phyloP scores from a whole-genome alignment of 495 filamentous ascomycete genomes.

The Daldinia caldariorum region DNA sequence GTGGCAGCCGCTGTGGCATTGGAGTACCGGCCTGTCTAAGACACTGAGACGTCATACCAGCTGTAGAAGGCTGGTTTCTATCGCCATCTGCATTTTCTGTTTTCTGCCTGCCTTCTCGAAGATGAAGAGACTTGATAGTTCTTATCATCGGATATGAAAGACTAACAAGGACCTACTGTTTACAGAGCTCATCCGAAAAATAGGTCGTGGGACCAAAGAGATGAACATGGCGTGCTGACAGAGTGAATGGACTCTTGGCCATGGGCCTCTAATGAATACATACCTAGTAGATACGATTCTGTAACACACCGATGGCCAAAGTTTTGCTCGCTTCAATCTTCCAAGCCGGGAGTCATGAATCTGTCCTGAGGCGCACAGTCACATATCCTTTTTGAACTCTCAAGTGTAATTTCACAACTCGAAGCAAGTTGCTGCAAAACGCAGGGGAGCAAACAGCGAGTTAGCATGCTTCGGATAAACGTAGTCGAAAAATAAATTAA shows the following conservation, averaged over 20 bases:
- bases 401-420: background rate
- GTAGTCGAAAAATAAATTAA: background rate
- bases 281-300: background rate
- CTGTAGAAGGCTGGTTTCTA: constrained; percentile 13
- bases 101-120: constrained; percentile 8
- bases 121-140: background rate
- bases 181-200: background rate
- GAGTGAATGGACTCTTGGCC: no score
- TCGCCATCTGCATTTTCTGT: constrained; percentile 6
- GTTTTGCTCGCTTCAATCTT: background rate
- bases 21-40: constrained; percentile 24
- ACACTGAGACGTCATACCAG: constrained; percentile 35
- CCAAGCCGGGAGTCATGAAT: background rate
- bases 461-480: background rate
- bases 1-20: constrained; percentile 32
- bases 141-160: no score
- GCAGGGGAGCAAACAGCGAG: background rate
- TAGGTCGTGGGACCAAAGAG: no score
- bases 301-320: background rate
- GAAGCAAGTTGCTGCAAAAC: background rate
- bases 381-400: background rate
- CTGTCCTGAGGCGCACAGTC: background rate
- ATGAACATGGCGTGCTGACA: no score
- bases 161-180: background rate
- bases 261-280: no score